Conservation (phyloP, 2,329 filamentous ascomycete species). For the Ophiocordyceps unilateralis region DNA sequence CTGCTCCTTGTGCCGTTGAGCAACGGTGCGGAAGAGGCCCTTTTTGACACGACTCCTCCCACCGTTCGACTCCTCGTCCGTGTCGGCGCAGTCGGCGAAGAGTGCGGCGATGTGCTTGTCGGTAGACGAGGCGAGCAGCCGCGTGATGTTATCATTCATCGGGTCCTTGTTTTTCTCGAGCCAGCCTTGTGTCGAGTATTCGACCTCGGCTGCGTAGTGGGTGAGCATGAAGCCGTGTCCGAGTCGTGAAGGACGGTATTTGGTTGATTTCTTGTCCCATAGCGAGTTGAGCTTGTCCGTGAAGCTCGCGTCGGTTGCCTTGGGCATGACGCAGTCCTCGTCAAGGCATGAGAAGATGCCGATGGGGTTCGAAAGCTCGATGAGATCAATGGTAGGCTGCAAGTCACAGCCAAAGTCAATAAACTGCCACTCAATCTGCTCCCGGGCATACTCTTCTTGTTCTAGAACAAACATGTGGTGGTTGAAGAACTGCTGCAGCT, state of each 20-base stretch:
- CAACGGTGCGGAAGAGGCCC: conserved; percentile 89
- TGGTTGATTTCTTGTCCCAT: conserved; percentile 90
- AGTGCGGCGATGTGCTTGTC: conserved; percentile 71
- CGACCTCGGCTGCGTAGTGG: conserved; percentile 93
- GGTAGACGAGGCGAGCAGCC: conserved; percentile 64
- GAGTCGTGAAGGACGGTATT: conserved; percentile 77
- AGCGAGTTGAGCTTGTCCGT: conserved; percentile 94
- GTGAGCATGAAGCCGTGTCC: conserved; percentile 90
- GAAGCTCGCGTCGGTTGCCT: conserved; percentile 91
- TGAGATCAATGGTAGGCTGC: conserved; percentile 93
- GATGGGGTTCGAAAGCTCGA: conserved; percentile 89
- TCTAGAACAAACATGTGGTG: conserved; percentile 99
- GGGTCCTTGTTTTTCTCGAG: conserved; percentile 99
- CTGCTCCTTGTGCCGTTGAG: conserved; percentile 94
- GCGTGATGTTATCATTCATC: conserved; percentile 89
- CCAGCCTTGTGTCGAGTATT: conserved; percentile 91
- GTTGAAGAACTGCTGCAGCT: conserved; percentile 98
- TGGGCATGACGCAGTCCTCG: conserved; percentile 97
- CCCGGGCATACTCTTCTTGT: conserved; percentile 92
- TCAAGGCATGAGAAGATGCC: conserved; percentile 97
- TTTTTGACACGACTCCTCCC: conserved; percentile 79
- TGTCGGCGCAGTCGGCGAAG: conserved; percentile 75
- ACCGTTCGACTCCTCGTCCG: conserved; percentile 54
- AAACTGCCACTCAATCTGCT: conserved; percentile 99
- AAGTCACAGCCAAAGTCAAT: conserved; percentile 97